Base-by-base conservation (phyloP, 2,329 filamentous ascomycete genomes). In the Chaetomiaceae sp. region DNA sequence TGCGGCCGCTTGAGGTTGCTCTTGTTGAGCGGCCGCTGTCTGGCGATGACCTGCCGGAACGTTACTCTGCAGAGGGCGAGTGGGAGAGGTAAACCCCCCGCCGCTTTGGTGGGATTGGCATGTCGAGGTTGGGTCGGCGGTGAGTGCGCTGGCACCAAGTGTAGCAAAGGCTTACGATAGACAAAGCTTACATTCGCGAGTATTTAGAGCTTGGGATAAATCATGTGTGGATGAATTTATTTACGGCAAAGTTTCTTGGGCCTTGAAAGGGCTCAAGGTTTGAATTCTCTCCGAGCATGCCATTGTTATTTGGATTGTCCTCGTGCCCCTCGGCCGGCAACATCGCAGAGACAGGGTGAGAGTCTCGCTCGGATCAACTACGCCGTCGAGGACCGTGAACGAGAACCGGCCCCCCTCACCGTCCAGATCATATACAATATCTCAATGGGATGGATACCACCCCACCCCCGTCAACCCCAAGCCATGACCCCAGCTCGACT, bases 1-100 rank as follows among this genome's bases (percentile, higher is more conserved):
- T 61, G 20, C 61, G 60, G 69, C 61, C 69, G 10, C 71, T 87
- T 4, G 94, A 99, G 71, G 87, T 96, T 42, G 91, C 90, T 2
- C 75, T 97, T 47, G 84, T 97, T 13, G 92, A 97, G 75, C 77
- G 91, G 64, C 91, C 92, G 18, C 77, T 84, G 61, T 94, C 87
- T 83, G 89, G 95, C 69, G 76, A 90, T 55, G 86, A 91, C 59
- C 73, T 91, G 67, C 84, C 87, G 2, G 84, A 86, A 60, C 77
- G 85, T 49, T 92, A 86, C 69, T 78, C 82, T 62, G 80, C 75
- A 21, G 78, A 82, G 34, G 73, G 77, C 58, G 77, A 80, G 64
- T 75, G 72, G 70, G 75, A 78, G 65, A 69, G 68, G 61, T 70
- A 29, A 33, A 36, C 6, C 5, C 5, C 5, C 9, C n/a, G n/a